Evolutionary conservation across 202 grass and related monocot genomes (phyloP).

Genomic region (Setaria italica): DNA sequence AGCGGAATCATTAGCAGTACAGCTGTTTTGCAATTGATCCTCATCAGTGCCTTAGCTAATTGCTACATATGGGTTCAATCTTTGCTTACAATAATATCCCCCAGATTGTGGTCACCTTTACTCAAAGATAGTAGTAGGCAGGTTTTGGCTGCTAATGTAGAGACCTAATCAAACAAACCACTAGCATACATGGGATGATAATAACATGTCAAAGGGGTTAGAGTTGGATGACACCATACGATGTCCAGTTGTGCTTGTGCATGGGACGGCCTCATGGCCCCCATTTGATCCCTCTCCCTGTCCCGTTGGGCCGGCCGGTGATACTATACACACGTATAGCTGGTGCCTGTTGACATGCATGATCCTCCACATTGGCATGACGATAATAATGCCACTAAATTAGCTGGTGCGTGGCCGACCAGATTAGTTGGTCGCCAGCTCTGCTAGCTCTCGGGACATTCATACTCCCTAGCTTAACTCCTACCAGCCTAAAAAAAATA

Average conservation of each 20-base stretch:
- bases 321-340: neutral
- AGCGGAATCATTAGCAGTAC: neutral
- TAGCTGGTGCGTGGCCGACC: constrained; percentile 38
- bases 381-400: neutral
- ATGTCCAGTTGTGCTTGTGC: neutral
- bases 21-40: constrained; percentile 1
- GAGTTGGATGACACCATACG: constrained; percentile 36
- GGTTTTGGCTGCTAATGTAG: neutral
- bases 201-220: neutral
- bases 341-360: constrained; percentile 16
- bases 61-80: neutral
- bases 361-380: neutral
- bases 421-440: constrained; percentile 42
- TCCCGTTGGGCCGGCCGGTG: neutral
- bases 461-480: neutral
- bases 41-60: neutral
- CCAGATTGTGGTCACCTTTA: neutral
- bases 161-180: neutral
- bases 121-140: neutral
- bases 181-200: neutral
- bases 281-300: neutral
- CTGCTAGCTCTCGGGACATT: neutral
- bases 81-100: neutral
- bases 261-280: neutral
- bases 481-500: neutral